Conservation (phyloP, 768 basidiomycete genomes). For the Boletus reticulatus region DNA sequence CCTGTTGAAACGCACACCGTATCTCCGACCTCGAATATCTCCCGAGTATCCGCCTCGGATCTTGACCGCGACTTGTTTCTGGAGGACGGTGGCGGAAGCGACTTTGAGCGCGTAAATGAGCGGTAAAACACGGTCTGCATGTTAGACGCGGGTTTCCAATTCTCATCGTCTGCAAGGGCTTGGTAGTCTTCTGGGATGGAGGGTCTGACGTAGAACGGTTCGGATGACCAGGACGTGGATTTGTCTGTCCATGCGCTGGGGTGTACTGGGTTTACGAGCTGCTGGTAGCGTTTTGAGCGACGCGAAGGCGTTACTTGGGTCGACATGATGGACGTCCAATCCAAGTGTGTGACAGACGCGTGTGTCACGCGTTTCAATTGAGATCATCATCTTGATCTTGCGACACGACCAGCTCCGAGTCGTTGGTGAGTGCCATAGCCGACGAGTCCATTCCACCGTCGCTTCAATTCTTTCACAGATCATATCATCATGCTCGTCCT, state of each 20-base stretch:
- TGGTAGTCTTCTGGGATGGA: slow-evolving; percentile 28
- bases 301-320: slow-evolving; percentile 31
- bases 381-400: background rate
- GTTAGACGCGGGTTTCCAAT: slow-evolving; percentile 17
- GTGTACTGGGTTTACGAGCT: slow-evolving; percentile 29
- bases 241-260: slow-evolving; percentile 27
- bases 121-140: slow-evolving; percentile 29
- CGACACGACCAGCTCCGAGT: background rate
- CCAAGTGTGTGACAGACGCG: slow-evolving; percentile 13
- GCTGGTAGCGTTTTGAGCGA: slow-evolving; percentile 37
- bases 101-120: slow-evolving; percentile 26
- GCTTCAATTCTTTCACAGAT: slow-evolving; percentile 5
- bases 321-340: slow-evolving; percentile 10
- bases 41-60: slow-evolving; percentile 10
- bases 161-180: slow-evolving; percentile 25
- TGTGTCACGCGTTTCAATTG: slow-evolving; percentile 21
- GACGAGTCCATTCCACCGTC: background rate
- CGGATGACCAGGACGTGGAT: slow-evolving; percentile 27
- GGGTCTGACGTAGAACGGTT: slow-evolving; percentile 20
- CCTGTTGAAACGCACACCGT: slow-evolving; percentile 57
- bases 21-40: slow-evolving; percentile 58
- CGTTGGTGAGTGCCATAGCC: slow-evolving; percentile 7
- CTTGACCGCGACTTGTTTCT: slow-evolving; percentile 12
- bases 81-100: slow-evolving; percentile 14
- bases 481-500: slow-evolving; percentile 70